These are phyloP conservation scores for Linum tenue DNA, from an alignment of 345 rosid genomes.

Conservation along the genomic window DNA sequence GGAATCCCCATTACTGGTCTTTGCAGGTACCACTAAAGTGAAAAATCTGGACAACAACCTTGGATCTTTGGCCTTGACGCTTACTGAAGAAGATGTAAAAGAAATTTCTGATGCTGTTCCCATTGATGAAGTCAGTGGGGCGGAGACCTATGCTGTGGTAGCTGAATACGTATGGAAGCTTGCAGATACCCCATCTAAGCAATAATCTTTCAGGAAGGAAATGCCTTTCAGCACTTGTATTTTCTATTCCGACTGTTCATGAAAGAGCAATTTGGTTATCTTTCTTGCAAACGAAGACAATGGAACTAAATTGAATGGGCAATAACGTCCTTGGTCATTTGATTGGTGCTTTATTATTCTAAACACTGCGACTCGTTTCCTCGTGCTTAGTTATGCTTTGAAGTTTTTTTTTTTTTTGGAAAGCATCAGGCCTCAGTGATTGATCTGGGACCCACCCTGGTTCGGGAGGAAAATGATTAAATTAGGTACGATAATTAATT, in stretches of 20 bases:
- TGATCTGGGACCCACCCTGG: too few species aligned
- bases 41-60: conserved; percentile 38
- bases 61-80: conserved; percentile 29
- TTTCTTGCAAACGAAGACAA: background rate
- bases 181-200: conserved; percentile 29
- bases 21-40: conserved; percentile 39
- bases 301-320: background rate
- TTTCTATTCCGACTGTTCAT: too few species aligned
- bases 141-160: conserved; percentile 9
- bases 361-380: too few species aligned
- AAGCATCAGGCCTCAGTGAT: too few species aligned
- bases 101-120: conserved; percentile 34
- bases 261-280: background rate
- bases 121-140: conserved; percentile 32
- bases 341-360: too few species aligned
- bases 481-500: too few species aligned
- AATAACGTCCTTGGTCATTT: too few species aligned
- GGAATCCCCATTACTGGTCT: background rate
- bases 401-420: too few species aligned
- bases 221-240: background rate
- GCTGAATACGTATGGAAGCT: conserved; percentile 15
- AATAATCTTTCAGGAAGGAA: background rate
- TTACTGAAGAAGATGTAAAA: conserved; percentile 24
- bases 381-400: too few species aligned
- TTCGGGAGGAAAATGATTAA: too few species aligned